A percentile compares a stretch with the other conserved stretches of the same genome.
Conservation (phyloP, 2,329 filamentous ascomycete species). For the Capronia americana region DNA sequence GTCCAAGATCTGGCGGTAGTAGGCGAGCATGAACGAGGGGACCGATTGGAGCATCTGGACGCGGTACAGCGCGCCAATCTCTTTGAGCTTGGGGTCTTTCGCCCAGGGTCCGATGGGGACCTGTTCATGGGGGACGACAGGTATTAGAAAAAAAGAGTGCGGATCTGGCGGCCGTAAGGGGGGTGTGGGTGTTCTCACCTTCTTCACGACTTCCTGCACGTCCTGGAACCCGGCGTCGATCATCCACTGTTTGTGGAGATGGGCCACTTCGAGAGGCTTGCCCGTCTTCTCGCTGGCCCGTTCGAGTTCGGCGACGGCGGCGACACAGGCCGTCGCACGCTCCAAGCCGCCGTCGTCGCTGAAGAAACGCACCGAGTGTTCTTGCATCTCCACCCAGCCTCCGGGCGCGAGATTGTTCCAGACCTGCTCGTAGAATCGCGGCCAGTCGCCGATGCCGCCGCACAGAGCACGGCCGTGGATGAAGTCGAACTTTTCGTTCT, state of each 20-base stretch:
- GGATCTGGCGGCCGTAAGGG: too few species aligned
- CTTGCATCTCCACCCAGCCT: conserved; percentile 39
- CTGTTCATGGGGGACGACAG: neutral
- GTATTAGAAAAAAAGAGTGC: too few species aligned
- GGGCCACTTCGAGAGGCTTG: conserved; percentile 24
- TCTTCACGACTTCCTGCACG: conserved; percentile 30
- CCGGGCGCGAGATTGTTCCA: conserved; percentile 42
- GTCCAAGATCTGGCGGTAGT: conserved; percentile 8
- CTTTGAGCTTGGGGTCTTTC: conserved; percentile 8
- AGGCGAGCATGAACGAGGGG: conserved; percentile 16
- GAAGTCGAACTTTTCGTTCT: conserved; percentile 38
- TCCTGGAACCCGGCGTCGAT: conserved; percentile 40
- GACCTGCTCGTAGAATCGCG: conserved; percentile 37
- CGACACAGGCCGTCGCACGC: conserved; percentile 4
- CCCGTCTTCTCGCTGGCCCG: conserved; percentile 11
- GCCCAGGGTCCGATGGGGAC: conserved; percentile 10
- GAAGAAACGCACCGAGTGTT: conserved; percentile 17
- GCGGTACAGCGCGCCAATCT: conserved; percentile 9
- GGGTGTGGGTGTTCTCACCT: too few species aligned
- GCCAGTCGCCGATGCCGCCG: conserved; percentile 40
- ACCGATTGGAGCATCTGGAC: conserved; percentile 13
- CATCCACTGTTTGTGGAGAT: conserved; percentile 26
- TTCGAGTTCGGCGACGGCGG: conserved; percentile 6
- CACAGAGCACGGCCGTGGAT: conserved; percentile 44
- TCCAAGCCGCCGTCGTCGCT: conserved; percentile 20